Percentiles rank a stretch among this genome's conserved stretches.
Conservation (phyloP, 352 stramenopile species). For the Globisporangium recalcitrans region DNA sequence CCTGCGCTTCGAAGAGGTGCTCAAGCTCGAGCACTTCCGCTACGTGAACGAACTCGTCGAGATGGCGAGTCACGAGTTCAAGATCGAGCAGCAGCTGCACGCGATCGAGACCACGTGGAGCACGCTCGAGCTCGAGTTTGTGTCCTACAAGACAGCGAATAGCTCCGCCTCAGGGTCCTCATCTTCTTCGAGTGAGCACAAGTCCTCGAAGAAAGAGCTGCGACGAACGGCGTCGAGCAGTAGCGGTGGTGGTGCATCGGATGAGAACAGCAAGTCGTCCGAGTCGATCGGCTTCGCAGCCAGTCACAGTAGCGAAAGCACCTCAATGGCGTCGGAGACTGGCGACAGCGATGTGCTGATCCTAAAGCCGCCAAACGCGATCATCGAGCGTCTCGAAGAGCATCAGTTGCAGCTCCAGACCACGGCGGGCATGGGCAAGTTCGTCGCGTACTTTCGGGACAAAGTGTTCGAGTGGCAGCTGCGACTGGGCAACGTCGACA, state of each 20-base stretch:
- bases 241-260: no score
- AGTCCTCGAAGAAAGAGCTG: conserved; percentile 4
- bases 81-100: conserved; percentile 95
- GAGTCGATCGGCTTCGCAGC: neutral
- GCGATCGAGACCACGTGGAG: conserved; percentile 90
- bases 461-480: conserved; percentile 94
- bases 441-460: conserved; percentile 94
- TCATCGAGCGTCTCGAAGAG: conserved; percentile 93
- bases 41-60: conserved; percentile 93
- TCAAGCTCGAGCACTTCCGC: conserved; percentile 88
- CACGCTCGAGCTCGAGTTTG: conserved; percentile 90
- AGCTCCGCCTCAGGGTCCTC: conserved; percentile 9
- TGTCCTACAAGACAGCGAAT: conserved; percentile 78
- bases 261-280: neutral
- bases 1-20: conserved; percentile 90
- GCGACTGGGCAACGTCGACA: conserved; percentile 89
- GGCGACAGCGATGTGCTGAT: conserved; percentile 82
- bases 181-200: neutral
- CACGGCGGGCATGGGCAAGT: conserved; percentile 95
- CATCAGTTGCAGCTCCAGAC: conserved; percentile 94
- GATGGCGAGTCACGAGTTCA: conserved; percentile 94
- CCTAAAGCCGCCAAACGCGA: conserved; percentile 86
- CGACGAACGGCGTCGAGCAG: neutral
- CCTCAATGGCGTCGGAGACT: neutral
- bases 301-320: neutral